Base-by-base conservation (phyloP, 495 filamentous ascomycete species). In the Annulohypoxylon maeteangense region DNA sequence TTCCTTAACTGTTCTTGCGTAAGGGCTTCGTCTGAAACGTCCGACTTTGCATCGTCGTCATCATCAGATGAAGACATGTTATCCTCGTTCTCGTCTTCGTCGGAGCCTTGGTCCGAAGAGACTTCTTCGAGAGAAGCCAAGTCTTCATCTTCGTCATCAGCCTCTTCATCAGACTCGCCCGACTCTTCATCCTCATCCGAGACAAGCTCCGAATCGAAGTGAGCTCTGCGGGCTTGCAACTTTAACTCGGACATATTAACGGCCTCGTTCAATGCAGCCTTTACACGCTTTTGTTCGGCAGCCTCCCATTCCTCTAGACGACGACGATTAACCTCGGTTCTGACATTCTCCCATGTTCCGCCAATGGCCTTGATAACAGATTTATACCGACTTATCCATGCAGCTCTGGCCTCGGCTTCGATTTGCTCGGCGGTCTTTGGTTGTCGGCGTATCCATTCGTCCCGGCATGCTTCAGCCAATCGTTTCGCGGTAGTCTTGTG, bases 261-360 rank as follows among this genome's bases (percentile, higher is more conserved):
- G 20, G 92, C 92, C 75, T 93, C 88, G 68, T 96, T 92, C 63
- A 97, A 81, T 7, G 91, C 91, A 71, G 92, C 89, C 74, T 94
- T 93, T 60, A 93, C 91, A 67, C 90, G 84, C 20, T 87, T 88
- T 75, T 95, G 91, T 75, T 95, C 90, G 76, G 95, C 90, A 54
- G 91, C 92, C 75, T 97, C 91, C 93, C 92, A 97, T 42, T 89
- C 88, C 48, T 88, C 86, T 32, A 94, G 70, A 3, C 93, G 89
- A 36, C 83, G 82, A 54, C 88, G 86, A 72, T 96, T 92, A 42
- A 97, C 88, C 66, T 96, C 90, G 1, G 83, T 84, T 64, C 81
- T 89, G 45, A 94, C 87, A 70, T 93, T 87, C n/a, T 92, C 90
- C 87, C 94, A 98, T 56, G 90, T 92, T 45, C 87, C 87, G 42